Evolutionary conservation across 2,329 filamentous ascomycete genomes (phyloP), one percentile per base, ranked within the genome.

Genomic region (Aspergillus chevalieri): DNA sequence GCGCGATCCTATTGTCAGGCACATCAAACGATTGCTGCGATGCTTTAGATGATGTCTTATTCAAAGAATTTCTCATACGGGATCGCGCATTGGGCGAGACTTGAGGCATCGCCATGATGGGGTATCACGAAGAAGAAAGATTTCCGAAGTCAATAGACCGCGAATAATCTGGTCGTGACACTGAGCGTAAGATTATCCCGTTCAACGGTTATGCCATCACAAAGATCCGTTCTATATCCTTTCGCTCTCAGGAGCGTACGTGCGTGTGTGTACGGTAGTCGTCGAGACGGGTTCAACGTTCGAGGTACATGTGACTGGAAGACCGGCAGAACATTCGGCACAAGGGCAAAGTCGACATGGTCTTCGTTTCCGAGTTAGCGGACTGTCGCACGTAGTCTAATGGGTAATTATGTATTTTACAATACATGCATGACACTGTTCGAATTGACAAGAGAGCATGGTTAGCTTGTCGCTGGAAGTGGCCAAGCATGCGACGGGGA

Each of bases 1-100:
- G 74, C 48, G 71, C 67, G 53, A 71, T 66, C 51, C 70, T 70
- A 47, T 66, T 63, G 55, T 70, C 66, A 21, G 67, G 63, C 46
- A 56, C 55, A 26, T 66, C 61, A 34, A 57, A 55, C 43, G 59
- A 61, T 43, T 60, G 61, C 46, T 63, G 60, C 45, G 64, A 57
- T 39, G 50, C 49, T 57, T 51, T 65, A 44, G 59, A 58, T 46
- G 65, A 60, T 52, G 60, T 47, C 22, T 58, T 52, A 26, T 54
- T 56, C 60, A 60, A 62, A 36, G 60, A 58, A 41, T 65, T 57
- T 36, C 57, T 57, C 39, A 63, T 63, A 38, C 56, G 52, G 34
- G 59, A 57, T 44, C 53, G 55, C 39, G 50, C 49, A 43, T 41
- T 44, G 17, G 49, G 51, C 30, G 55, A 52, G 33, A 45, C 48